Percentiles rank a stretch among this genome's conserved stretches.
phyloP scores from a whole-genome alignment of 2,329 filamentous ascomycete genomes.

The Trichoderma koningiopsis region DNA sequence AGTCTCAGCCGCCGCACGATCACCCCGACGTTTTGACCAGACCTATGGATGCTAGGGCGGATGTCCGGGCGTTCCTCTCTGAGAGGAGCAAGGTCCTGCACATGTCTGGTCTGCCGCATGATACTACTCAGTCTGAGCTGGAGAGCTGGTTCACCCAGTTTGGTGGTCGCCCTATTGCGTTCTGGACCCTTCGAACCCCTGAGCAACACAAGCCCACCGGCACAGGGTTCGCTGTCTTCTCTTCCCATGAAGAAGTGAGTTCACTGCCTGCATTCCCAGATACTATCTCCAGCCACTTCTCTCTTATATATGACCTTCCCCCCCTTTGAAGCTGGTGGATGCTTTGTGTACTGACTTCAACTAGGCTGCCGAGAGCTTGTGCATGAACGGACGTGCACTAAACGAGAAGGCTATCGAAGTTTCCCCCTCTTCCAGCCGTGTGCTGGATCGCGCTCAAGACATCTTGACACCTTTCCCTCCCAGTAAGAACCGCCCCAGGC shows the following conservation, averaged over 20 bases:
- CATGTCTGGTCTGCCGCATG: conserved; percentile 95
- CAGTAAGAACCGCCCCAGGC: conserved; percentile 95
- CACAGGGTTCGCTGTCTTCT: conserved; percentile 97
- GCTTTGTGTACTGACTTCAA: conserved; percentile 13
- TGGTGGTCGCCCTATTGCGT: conserved; percentile 94
- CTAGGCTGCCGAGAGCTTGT: conserved; percentile 93
- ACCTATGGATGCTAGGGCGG: conserved; percentile 94
- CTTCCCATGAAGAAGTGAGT: conserved; percentile 96
- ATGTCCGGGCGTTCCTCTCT: conserved; percentile 92
- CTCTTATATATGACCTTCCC: background rate
- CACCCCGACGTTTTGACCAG: conserved; percentile 93
- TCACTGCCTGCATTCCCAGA: background rate
- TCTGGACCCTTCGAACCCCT: conserved; percentile 96
- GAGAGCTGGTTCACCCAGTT: conserved; percentile 99
- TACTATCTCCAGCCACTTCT: background rate
- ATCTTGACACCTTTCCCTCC: conserved; percentile 97
- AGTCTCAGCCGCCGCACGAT: conserved; percentile 91
- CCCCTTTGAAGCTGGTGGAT: background rate
- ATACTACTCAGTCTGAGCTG: conserved; percentile 96
- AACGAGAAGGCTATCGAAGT: conserved; percentile 99
- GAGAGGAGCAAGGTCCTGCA: conserved; percentile 98
- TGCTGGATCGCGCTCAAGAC: conserved; percentile 91
- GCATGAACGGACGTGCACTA: conserved; percentile 97
- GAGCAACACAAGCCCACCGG: conserved; percentile 99
- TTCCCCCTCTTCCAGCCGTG: conserved; percentile 93